Evolutionary conservation across 108 stramenopile genomes (phyloP), one percentile per base, ranked within the genome.

Genomic region (Pinguiococcus pyrenoidosus): DNA sequence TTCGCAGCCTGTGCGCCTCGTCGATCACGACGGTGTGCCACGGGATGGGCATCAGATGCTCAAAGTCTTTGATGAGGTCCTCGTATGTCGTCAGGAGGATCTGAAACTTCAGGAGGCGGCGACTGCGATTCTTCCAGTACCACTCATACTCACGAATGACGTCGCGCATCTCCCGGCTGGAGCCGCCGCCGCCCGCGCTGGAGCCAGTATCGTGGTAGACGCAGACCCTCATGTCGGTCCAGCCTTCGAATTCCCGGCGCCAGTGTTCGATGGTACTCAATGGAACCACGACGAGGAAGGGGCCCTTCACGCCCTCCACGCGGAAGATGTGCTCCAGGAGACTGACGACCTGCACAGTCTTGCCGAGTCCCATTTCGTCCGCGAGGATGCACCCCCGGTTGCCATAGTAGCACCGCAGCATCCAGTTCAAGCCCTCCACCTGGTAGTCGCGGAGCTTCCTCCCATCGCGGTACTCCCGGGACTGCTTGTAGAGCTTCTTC

Each of bases 201-300:
- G n/a, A n/a, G n/a, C n/a, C n/a, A n/a, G n/a, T n/a, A 59, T 95
- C 92, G 51, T 99, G 92, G 54, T 99, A 99, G 27, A 92, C 77
- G 58, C 92, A 92, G 51, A 79, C 73, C 17, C 74, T 69, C 84
- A 99, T 85, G 45, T 95, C 85, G 35, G 92, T 89, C 97, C 93
- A 95, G 9, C 85, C 43, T 35, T 34, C 79, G 30, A 91, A 80
- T 50, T 99, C 97, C 32, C 97, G 83, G 10, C 87, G 76, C 96
- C 96, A 98, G 59, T 98, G 96, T 50, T 85, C 89, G 29, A 98
- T 84, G 5, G 96, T 98, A 32, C 87, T 87, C 1, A 98, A 69
- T 1, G 96, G 96, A 1, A 66, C 92, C 36, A 95, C 92, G 2
- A 99, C 84, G 23, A 99, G 62, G 46, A 83, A 96, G 5, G 97